Percentiles rank a stretch among this genome's conserved stretches.
Evolutionary conservation across 169 alveolate genomes (phyloP).

Genomic region (Plasmodium berghei): DNA sequence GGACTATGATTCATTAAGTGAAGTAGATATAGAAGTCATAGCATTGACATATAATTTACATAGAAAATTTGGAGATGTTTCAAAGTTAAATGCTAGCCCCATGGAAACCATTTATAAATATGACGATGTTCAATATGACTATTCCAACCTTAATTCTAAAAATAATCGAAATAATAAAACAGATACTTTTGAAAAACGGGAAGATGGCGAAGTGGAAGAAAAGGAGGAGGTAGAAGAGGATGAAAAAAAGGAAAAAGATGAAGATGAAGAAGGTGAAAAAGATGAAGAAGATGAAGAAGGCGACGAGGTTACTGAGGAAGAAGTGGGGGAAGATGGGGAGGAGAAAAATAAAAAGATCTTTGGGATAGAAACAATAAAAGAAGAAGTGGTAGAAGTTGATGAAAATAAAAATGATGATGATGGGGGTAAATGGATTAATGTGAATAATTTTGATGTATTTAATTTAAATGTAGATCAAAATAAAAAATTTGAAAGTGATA

Average conservation of each 20-base stretch:
- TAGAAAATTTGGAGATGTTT: slow-evolving; percentile 85
- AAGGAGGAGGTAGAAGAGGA: neutral
- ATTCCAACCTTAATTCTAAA: neutral
- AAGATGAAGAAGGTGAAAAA: slow-evolving; percentile 1
- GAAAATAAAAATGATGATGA: slow-evolving; percentile 36
- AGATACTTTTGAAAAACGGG: neutral
- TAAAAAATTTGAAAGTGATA: slow-evolving; percentile 50
- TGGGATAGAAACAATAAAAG: slow-evolving; percentile 39
- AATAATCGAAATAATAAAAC: no score
- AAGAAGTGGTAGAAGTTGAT: slow-evolving; percentile 56
- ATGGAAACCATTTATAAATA: slow-evolving; percentile 64
- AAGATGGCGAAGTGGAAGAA: neutral
- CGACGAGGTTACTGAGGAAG: slow-evolving; percentile 22
- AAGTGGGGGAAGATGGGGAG: neutral
- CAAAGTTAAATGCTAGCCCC: slow-evolving; percentile 78
- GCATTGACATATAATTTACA: slow-evolving; percentile 89
- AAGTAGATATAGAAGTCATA: slow-evolving; percentile 88
- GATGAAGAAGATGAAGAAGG: slow-evolving; percentile 3
- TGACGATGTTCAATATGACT: slow-evolving; percentile 54
- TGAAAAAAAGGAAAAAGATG: neutral
- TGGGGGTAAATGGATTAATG: slow-evolving; percentile 48
- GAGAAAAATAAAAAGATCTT: neutral
- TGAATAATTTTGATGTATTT: slow-evolving; percentile 38
- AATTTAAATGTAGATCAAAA: slow-evolving; percentile 43
- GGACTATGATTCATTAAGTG: slow-evolving; percentile 87